A percentile compares a stretch with the other conserved stretches of the same genome.
These are phyloP conservation scores for Mimosa pudica DNA, from an alignment of 306 rosid genomes.

Conservation along the genomic window DNA sequence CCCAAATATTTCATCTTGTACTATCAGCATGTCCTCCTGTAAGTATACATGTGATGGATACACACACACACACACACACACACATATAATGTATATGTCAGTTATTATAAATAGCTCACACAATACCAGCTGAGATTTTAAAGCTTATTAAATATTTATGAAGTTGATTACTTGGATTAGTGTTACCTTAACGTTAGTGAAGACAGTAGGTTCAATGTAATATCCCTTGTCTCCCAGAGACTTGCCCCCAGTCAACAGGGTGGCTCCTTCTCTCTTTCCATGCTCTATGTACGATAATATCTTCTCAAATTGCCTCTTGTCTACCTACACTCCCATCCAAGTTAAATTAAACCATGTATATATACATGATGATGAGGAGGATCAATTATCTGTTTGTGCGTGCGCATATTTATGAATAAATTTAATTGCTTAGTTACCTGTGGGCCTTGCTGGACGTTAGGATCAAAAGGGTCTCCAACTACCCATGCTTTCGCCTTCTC, in stretches of 20 bases:
- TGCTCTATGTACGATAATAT: constrained; percentile 70
- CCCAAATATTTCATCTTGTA: constrained; percentile 79
- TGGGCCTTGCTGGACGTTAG: constrained; percentile 72
- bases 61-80: no score
- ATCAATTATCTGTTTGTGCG: background rate
- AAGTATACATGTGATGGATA: no score
- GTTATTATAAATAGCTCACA: no score
- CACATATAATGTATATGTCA: no score
- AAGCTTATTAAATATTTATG: no score
- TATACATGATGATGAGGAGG: background rate
- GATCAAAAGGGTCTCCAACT: constrained; percentile 94
- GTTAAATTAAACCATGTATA: background rate
- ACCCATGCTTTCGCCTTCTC: constrained; percentile 70
- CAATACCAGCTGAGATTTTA: background rate
- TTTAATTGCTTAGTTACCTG: constrained; percentile 50
- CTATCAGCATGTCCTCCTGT: constrained; percentile 68
- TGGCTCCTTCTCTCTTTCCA: constrained; percentile 94
- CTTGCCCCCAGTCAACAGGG: constrained; percentile 79
- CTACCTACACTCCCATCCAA: constrained; percentile 49
- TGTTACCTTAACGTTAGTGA: constrained; percentile 70
- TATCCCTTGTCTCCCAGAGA: constrained; percentile 68
- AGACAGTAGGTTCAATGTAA: constrained; percentile 85
- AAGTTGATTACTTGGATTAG: background rate
- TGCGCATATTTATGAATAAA: background rate
- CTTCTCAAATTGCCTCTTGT: constrained; percentile 72